phyloP scores from a whole-genome alignment of 345 rosid species.

The Eucalyptus brandiana region DNA sequence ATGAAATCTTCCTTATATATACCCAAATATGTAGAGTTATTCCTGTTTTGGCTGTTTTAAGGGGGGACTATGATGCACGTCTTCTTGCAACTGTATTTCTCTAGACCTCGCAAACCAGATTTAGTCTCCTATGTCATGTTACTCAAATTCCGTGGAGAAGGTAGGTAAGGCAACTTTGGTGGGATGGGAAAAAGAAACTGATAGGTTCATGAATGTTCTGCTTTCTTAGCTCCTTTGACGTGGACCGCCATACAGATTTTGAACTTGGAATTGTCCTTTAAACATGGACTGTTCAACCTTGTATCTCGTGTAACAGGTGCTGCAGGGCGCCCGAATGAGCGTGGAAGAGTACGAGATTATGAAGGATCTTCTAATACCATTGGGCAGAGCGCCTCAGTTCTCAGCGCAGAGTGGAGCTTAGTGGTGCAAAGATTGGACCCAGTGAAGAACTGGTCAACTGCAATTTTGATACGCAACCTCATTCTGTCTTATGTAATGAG shows the following conservation, averaged over 20 bases:
- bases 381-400: conserved; percentile 69
- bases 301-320: conserved; percentile 30
- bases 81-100: background rate
- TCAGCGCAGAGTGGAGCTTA: conserved; percentile 53
- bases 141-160: background rate
- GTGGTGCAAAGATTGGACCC: background rate
- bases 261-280: background rate
- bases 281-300: background rate
- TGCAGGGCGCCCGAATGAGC: conserved; percentile 52
- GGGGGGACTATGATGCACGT: background rate
- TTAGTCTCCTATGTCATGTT: background rate
- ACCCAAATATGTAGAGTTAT: background rate
- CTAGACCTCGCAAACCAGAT: background rate
- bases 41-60: background rate
- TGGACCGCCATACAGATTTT: background rate
- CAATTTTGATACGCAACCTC: background rate
- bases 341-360: conserved; percentile 69
- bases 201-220: background rate
- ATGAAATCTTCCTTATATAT: background rate
- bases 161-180: background rate
- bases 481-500: background rate
- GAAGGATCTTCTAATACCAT: conserved; percentile 71
- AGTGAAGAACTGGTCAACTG: background rate
- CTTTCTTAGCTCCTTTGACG: background rate
- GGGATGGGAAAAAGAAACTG: background rate